phyloP scores from a whole-genome alignment of 345 rosid genomes.

The Arabidopsis suecica region DNA sequence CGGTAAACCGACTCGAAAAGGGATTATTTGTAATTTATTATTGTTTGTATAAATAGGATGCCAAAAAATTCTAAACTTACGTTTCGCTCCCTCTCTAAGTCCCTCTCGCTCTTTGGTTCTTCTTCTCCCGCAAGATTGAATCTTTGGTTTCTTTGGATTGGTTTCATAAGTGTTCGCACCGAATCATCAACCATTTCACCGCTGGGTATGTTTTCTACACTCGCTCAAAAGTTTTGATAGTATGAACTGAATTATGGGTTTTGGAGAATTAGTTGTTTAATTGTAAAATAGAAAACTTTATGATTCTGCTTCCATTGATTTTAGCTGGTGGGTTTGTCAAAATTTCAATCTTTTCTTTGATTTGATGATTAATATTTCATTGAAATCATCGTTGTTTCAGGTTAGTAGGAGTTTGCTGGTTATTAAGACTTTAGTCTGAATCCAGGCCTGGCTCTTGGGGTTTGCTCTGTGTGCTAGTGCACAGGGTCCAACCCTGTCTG shows the following conservation, averaged over 20 bases:
- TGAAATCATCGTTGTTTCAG: background rate
- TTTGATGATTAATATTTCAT: no score
- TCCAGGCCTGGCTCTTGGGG: no score
- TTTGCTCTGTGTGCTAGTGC: no score
- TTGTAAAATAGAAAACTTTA: background rate
- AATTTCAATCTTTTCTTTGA: no score
- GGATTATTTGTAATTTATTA: no score
- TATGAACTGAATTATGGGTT: no score
- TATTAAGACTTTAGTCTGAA: no score
- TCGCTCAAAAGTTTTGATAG: background rate
- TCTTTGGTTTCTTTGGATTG: background rate
- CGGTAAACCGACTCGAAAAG: no score
- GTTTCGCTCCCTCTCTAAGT: background rate
- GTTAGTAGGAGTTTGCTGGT: background rate
- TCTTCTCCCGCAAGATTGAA: background rate
- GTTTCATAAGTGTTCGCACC: background rate
- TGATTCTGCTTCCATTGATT: background rate
- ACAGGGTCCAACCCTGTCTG: background rate
- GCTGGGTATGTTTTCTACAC: background rate
- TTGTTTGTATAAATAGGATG: no score
- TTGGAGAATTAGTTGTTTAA: background rate
- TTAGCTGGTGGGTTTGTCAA: background rate
- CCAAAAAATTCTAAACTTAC: no score
- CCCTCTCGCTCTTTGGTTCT: background rate
- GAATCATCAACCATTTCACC: background rate